Percentiles rank a stretch among this genome's conserved stretches.
phyloP scores from a whole-genome alignment of 2,329 filamentous ascomycete genomes.

The Pseudogymnoascus sp. region DNA sequence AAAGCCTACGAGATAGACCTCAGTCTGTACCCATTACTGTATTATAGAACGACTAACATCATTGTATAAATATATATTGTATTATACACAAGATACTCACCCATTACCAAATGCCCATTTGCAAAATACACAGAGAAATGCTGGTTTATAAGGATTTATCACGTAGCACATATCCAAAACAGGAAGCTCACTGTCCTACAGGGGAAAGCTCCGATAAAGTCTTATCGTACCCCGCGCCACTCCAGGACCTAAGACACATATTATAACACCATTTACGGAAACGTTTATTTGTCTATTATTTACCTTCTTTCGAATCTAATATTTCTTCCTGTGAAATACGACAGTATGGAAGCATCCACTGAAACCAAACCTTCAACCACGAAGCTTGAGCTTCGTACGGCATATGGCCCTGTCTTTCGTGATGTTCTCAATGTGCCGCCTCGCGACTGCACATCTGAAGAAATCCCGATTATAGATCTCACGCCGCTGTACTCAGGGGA shows the following conservation, averaged over 20 bases:
- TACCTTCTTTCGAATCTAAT: not conserved
- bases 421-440: conserved; percentile 35
- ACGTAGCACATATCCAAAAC: not conserved
- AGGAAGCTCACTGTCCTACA: not conserved
- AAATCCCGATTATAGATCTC: conserved; percentile 43
- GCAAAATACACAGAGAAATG: not conserved
- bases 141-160: not conserved
- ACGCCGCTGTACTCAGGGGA: conserved; percentile 30
- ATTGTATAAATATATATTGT: not conserved
- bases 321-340: not conserved
- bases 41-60: conserved; percentile 1
- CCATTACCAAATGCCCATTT: not conserved
- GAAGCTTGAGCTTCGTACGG: conserved; percentile 38
- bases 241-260: not conserved
- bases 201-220: not conserved
- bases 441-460: conserved; percentile 32
- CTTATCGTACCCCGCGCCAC: not conserved
- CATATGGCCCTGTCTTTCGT: conserved; percentile 38
- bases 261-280: not conserved
- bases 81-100: not conserved
- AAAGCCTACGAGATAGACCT: conserved; percentile 7
- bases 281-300: not conserved
- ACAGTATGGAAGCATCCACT: conserved; percentile 12
- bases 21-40: not conserved
- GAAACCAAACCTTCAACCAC: conserved; percentile 23